Evolutionary conservation across 805 yeast genomes (phyloP).

Genomic region (Wickerhamomyces xylosicus): DNA sequence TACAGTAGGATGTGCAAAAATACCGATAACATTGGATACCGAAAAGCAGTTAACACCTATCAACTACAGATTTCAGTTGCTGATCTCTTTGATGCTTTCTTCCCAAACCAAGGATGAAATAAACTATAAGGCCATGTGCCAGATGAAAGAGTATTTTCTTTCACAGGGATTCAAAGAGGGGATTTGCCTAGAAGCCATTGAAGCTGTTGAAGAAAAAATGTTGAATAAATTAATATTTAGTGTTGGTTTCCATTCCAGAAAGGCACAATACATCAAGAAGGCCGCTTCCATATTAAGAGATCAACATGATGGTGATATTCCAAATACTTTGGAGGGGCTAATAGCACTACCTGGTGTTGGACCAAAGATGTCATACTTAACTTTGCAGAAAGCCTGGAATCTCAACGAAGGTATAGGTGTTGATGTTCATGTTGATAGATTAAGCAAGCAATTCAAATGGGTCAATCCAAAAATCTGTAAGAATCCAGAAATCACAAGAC

Average conservation of each 20-base stretch:
- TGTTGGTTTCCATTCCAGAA: conserved; percentile 82
- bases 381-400: conserved; percentile 77
- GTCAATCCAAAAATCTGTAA: conserved; percentile 32
- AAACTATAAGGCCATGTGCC: conserved; percentile 61
- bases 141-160: conserved; percentile 38
- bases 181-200: conserved; percentile 43
- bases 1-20: conserved; percentile 70
- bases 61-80: conserved; percentile 56
- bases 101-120: conserved; percentile 90
- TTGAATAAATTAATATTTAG: conserved; percentile 60
- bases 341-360: conserved; percentile 83
- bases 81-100: conserved; percentile 77
- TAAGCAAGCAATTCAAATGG: conserved; percentile 79
- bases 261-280: conserved; percentile 58
- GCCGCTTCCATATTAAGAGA: conserved; percentile 44
- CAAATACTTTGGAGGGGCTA: conserved; percentile 56
- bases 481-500: conserved; percentile 71
- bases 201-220: conserved; percentile 38
- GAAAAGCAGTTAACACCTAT: conserved; percentile 22
- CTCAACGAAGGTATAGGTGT: conserved; percentile 82
- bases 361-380: conserved; percentile 84
- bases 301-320: conserved; percentile 57
- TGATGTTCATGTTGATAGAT: conserved; percentile 80
- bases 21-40: conserved; percentile 29
- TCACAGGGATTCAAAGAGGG: conserved; percentile 38